Evolutionary conservation across 164 flowering plant species (phyloP).

Genomic region (Vitis cinerea): DNA sequence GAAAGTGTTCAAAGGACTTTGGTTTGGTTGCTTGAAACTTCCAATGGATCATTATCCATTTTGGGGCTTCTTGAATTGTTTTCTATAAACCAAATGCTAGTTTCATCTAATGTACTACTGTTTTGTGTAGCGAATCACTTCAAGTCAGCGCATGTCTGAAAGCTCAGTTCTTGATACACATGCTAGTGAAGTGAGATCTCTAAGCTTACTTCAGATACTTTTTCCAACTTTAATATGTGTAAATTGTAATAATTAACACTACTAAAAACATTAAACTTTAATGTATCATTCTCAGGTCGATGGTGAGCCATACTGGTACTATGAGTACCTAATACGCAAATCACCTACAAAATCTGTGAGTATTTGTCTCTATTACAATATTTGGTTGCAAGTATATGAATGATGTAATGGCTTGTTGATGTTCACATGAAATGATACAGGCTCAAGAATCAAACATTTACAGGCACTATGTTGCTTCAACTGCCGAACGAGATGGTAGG

Average conservation of each 20-base stretch:
- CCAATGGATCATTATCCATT: not conserved
- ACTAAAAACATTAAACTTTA: not conserved
- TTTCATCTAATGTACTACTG: constrained; percentile 6
- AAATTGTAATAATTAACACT: not conserved
- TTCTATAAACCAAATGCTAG: not conserved
- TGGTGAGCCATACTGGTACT: constrained; percentile 89
- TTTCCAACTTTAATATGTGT: not conserved
- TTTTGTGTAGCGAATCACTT: constrained; percentile 69
- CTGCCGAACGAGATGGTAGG: constrained; percentile 93
- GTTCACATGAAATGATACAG: constrained; percentile 41
- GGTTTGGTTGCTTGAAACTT: not conserved
- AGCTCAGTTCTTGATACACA: constrained; percentile 89
- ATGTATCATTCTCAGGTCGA: constrained; percentile 52
- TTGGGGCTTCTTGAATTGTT: not conserved
- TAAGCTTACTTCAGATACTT: constrained; percentile 1
- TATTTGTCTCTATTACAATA: constrained; percentile 3
- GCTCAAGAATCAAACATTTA: constrained; percentile 59
- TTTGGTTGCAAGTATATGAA: not conserved
- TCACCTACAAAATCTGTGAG: constrained; percentile 83
- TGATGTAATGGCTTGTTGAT: not conserved
- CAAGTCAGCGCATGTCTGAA: constrained; percentile 81
- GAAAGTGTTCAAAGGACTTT: too few relatives aligned
- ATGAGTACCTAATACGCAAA: constrained; percentile 87
- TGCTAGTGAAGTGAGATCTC: constrained; percentile 54
- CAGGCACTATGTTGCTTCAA: constrained; percentile 77